phyloP scores from a whole-genome alignment of 225 moss, liverwort and hornwort genomes.

The Neckera pumila region DNA sequence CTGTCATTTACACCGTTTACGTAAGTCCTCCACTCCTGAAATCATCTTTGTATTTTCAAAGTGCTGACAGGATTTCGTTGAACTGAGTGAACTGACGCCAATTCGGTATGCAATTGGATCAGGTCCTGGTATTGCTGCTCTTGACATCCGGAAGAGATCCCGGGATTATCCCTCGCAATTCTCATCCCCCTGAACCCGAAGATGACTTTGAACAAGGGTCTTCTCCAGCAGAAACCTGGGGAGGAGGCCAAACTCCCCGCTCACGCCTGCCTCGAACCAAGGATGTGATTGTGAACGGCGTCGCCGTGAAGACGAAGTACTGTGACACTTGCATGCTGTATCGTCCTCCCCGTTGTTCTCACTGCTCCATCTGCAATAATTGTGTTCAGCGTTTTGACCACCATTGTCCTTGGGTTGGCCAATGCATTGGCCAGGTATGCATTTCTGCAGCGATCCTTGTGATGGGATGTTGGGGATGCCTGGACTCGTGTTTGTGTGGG shows the following conservation, averaged over 20 bases:
- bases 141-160: conserved; percentile 93
- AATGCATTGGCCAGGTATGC: conserved; percentile 90
- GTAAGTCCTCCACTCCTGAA: conserved; percentile 21
- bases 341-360: conserved; percentile 93
- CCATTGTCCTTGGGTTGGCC: conserved; percentile 99
- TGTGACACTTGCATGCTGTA: conserved; percentile 99
- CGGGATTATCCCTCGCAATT: conserved; percentile 87
- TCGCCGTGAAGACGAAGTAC: conserved; percentile 85
- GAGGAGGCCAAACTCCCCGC: conserved; percentile 73
- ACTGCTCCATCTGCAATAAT: conserved; percentile 99
- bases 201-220: conserved; percentile 66
- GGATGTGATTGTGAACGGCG: conserved; percentile 84
- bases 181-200: conserved; percentile 86
- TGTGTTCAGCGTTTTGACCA: conserved; percentile 96
- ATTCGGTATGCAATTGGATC: not conserved
- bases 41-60: not conserved
- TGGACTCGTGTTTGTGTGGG: not conserved
- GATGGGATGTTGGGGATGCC: not conserved
- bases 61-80: not conserved
- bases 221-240: conserved; percentile 71
- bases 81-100: not conserved
- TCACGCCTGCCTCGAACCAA: conserved; percentile 77
- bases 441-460: not conserved
- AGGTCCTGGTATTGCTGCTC: conserved; percentile 75
- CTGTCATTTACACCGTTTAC: conserved; percentile 53